phyloP scores from a whole-genome alignment of 1,139 yeast genomes.

The Scheffersomyces illinoinensis region DNA sequence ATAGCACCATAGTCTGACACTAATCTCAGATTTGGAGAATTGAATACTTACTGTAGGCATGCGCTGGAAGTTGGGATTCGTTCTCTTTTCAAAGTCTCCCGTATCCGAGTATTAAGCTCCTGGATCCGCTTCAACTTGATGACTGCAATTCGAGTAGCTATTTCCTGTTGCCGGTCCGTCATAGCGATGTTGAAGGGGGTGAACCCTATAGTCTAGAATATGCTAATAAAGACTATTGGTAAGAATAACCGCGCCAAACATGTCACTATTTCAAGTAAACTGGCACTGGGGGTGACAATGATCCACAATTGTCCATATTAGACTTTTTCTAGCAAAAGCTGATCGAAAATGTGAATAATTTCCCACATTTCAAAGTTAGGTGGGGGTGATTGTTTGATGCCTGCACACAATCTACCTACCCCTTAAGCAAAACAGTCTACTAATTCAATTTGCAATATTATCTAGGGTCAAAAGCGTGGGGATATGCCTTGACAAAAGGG shows the following conservation, averaged over 20 bases:
- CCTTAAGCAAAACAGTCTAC: not conserved
- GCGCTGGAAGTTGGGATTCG: conserved; percentile 72
- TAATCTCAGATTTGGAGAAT: not conserved
- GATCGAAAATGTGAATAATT: not conserved
- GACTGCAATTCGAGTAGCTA: conserved; percentile 32
- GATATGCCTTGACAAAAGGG: not conserved
- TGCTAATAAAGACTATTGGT: not conserved
- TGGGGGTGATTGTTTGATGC: not conserved
- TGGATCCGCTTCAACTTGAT: conserved; percentile 65
- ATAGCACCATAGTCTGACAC: not conserved
- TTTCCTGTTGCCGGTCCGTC: conserved; percentile 16
- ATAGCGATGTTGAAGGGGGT: not conserved
- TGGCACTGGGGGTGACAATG: not conserved
- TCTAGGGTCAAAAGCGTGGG: not conserved
- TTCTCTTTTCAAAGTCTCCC: conserved; percentile 54
- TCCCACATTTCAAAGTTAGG: not conserved
- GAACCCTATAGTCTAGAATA: not conserved
- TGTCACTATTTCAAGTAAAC: not conserved
- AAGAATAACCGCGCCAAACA: not conserved
- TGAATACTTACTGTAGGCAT: conserved; percentile 39
- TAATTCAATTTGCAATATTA: not conserved
- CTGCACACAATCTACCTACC: not conserved
- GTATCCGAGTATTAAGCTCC: conserved; percentile 58
- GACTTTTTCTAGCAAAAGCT: not conserved
- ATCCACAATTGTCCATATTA: not conserved